Evolutionary conservation across 305 asterid genomes (phyloP).

Genomic region (Fraxinus paxiana): DNA sequence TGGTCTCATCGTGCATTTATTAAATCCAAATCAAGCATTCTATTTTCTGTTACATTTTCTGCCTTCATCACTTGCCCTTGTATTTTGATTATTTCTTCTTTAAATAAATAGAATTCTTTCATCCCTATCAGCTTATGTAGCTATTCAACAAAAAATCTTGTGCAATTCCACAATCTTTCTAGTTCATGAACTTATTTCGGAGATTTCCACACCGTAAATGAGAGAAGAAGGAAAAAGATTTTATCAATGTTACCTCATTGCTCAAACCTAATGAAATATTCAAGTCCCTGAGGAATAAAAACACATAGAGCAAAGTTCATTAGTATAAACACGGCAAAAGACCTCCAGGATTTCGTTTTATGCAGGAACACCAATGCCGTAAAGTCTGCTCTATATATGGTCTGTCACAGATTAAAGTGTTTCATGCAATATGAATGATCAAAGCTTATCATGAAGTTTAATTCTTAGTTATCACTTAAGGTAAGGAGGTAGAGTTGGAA

Average conservation of each 20-base stretch:
- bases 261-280: neutral
- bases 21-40: neutral
- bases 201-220: neutral
- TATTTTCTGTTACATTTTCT: neutral
- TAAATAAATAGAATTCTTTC: neutral
- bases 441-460: neutral
- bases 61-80: neutral
- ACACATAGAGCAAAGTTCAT: slow-evolving; percentile 1
- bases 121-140: neutral
- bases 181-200: neutral
- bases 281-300: neutral
- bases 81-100: neutral
- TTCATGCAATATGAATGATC: neutral
- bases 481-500: neutral
- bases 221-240: neutral
- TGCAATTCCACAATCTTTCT: slow-evolving; percentile 1
- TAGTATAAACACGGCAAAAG: neutral
- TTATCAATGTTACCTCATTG: neutral
- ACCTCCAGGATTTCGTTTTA: neutral
- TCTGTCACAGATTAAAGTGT: neutral
- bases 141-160: neutral
- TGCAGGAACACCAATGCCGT: neutral
- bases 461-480: neutral
- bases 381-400: neutral
- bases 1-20: neutral